Percentiles rank a stretch among this genome's conserved stretches.
Conservation (phyloP, 2,329 filamentous ascomycete species). For the Colletotrichum paranaense region DNA sequence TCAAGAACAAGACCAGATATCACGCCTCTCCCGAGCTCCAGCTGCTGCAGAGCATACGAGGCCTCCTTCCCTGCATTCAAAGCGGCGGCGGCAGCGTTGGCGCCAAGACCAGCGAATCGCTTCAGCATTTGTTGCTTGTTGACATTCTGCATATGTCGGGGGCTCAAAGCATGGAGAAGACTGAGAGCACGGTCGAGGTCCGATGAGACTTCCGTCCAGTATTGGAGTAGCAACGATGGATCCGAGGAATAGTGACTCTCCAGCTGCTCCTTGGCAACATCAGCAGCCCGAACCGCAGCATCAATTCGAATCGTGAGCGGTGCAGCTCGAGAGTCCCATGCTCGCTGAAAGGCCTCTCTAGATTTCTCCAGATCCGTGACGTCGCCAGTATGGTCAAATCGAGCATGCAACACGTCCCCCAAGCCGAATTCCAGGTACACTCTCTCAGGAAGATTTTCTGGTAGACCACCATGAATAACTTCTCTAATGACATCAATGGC, state of each 20-base stretch:
- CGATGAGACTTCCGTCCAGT: neutral
- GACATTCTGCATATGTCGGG: neutral
- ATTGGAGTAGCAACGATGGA: neutral
- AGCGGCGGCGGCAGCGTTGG: neutral
- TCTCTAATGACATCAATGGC: neutral
- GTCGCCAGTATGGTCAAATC: neutral
- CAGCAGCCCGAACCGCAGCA: neutral
- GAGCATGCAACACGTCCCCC: neutral
- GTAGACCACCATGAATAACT: neutral
- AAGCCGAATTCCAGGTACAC: neutral
- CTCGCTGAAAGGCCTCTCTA: neutral
- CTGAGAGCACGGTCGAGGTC: too few species aligned
- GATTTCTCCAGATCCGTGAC: neutral
- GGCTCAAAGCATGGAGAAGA: neutral
- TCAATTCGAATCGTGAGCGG: neutral
- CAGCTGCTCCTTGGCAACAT: neutral
- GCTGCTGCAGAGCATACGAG: neutral
- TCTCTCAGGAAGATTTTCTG: neutral
- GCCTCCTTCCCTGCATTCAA: neutral
- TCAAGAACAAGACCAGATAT: neutral
- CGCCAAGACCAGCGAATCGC: neutral
- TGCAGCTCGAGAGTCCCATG: neutral
- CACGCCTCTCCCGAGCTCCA: neutral
- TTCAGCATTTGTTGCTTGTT: neutral
- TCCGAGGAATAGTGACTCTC: neutral